These are phyloP conservation scores for Cenchrus purpureus DNA, from an alignment of 176 grass and related monocot species.

Conservation along the genomic window DNA sequence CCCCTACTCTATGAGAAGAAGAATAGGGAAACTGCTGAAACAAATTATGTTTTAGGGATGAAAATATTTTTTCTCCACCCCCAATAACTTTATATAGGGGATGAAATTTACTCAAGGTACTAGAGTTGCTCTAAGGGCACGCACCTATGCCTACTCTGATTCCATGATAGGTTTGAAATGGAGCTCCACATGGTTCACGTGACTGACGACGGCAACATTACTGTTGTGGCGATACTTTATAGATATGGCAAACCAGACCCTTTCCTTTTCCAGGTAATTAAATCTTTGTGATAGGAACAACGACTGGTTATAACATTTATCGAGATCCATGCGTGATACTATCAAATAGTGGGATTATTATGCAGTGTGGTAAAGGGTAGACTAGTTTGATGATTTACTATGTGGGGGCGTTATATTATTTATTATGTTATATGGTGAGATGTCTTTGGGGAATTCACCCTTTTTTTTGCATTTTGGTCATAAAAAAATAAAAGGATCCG, in stretches of 20 bases:
- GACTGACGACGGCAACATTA: conserved; percentile 56
- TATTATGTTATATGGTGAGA: neutral
- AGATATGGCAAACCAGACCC: conserved; percentile 55
- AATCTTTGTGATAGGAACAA: neutral
- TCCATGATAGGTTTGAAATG: conserved; percentile 52
- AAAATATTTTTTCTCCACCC: too few relatives aligned
- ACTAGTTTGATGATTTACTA: neutral
- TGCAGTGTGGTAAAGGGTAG: neutral
- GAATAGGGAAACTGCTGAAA: too few relatives aligned
- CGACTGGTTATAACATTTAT: neutral
- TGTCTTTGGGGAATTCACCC: neutral
- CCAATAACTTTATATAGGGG: too few relatives aligned
- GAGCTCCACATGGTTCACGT: conserved; percentile 88
- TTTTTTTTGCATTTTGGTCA: neutral
- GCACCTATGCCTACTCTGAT: neutral
- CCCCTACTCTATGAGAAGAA: too few relatives aligned
- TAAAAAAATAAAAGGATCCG: neutral
- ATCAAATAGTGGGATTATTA: neutral
- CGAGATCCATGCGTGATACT: neutral
- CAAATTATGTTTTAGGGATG: too few relatives aligned
- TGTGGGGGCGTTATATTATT: neutral
- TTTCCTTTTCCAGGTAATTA: conserved; percentile 68
- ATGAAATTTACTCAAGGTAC: too few relatives aligned
- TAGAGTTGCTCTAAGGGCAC: too few relatives aligned
- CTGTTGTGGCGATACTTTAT: conserved; percentile 66